Base-by-base conservation (phyloP, 1,139 yeast genomes). In the Blastobotrys illinoisensis region DNA sequence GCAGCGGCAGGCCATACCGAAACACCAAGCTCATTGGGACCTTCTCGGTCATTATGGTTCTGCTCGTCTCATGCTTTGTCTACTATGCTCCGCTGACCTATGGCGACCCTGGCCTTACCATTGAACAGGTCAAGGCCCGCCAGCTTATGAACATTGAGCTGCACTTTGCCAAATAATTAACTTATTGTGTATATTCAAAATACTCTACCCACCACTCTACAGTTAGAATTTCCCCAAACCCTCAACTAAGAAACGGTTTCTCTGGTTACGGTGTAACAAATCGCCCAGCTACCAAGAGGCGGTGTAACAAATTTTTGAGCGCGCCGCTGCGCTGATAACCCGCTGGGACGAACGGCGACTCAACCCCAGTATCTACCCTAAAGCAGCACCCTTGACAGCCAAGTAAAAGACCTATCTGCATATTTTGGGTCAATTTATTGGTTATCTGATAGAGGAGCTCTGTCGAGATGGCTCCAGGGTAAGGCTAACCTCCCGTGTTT, bases 61-160 rank as follows among this genome's bases (percentile, higher is more conserved):
- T 78, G n/a, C 63, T 88, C 43, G 71, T 83, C 43, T 79, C 80
- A 67, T 82, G 83, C 70, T 91, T 88, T 74, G 70, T 79, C 61
- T 89, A 79, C 76, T 88, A 85, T 68, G 82, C 90, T 32, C 96
- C 98, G 51, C 68, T 93, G 57, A 85, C 95, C 1, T 95, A 93
- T 66, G 99, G 99, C 62, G 81, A 83, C 65, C 79, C 81, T 13
- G 65, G 82, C 7, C 74, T 93, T 64, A 67, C 82, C 1, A 79
- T 85, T 7, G 83, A 76, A 46, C 85, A 88, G 68, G 86, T 91
- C 26, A 67, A 73, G 59, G 78, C 78, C 44, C 85, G 99, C 76
- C 85, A 90, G 72, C 85, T 93, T 86, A 76, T 90, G 69, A 84
- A 86, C 64, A 83, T 89, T 64, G 83, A 83, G 67, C 78, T 93